phyloP scores from a whole-genome alignment of 2,329 filamentous ascomycete species.

The Hirsutella thompsonii region DNA sequence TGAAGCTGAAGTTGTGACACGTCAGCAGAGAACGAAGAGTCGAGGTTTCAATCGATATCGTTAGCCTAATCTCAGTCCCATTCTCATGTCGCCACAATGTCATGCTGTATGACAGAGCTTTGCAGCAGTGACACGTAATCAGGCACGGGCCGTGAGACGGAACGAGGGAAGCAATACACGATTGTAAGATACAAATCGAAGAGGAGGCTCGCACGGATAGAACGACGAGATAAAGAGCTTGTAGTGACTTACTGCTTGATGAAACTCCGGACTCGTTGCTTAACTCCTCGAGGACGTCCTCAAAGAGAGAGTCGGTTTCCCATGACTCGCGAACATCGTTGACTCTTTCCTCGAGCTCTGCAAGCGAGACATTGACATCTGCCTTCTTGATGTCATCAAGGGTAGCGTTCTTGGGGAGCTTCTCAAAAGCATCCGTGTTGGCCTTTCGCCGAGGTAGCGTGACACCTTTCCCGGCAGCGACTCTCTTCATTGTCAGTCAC shows the following conservation, averaged over 20 bases:
- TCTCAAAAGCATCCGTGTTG: conserved; percentile 22
- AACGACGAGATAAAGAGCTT: too few species aligned
- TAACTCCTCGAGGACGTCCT: conserved; percentile 47
- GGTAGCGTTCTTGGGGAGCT: conserved; percentile 19
- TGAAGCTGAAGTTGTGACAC: neutral
- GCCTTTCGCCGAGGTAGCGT: conserved; percentile 19
- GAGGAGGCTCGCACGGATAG: too few species aligned
- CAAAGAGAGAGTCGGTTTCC: conserved; percentile 52
- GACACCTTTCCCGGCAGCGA: conserved; percentile 14
- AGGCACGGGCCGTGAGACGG: too few species aligned
- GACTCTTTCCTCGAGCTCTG: conserved; percentile 38
- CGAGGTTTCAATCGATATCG: too few species aligned
- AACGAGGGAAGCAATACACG: neutral
- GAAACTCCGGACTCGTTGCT: conserved; percentile 35
- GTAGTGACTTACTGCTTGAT: conserved; percentile 28
- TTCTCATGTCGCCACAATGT: too few species aligned
- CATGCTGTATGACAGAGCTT: too few species aligned
- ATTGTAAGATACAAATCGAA: neutral
- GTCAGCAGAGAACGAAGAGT: neutral
- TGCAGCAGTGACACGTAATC: too few species aligned
- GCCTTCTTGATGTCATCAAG: conserved; percentile 22
- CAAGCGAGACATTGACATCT: conserved; percentile 21
- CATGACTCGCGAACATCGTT: conserved; percentile 41
- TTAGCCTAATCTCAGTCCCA: too few species aligned
- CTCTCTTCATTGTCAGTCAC: neutral